Evolutionary conservation across 2,329 filamentous ascomycete genomes (phyloP), one percentile per base, ranked within the genome.

Genomic region (Rhynchosporium secalis): DNA sequence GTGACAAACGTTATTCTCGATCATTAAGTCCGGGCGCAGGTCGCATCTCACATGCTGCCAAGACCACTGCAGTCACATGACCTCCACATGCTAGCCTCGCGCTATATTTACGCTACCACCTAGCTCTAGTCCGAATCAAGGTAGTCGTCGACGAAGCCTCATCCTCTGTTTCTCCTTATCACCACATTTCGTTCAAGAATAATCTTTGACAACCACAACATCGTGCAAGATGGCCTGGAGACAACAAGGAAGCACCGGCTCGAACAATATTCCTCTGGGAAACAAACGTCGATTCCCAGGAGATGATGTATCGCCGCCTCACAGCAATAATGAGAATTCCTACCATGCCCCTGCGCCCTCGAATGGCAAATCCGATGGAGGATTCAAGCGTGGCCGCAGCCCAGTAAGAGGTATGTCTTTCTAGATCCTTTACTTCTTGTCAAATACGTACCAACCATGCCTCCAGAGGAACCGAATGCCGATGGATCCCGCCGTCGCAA

Each of bases 231-330:
- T 89, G 86, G 81, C 86, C 72, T 88, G 86, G 86, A 81, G 85
- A 80, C 85, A 78, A 62, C 86, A 88, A 76, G 95, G 95, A 71
- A 96, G 96, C 75, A 99, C 95, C 26, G 95, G 95, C 58, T 98
- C 96, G 49, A 99, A 99, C 79, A 98, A 97, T 74, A 96, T 99
- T 72, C 95, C 95, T 65, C 81, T 99, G 65, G 95, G 95, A 58
- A 96, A 86, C 71, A 84, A 86, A 69, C 86, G 90, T 72, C 90
- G 93, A 65, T 92, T 96, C 71, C 89, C 86, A 65, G 90, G 85
- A 55, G 85, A 89, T 47, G 71, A 69, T 55, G 73, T 73, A 66
- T 71, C 77, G 49, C 74, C 74, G 62, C 67, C 70, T 56, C 65
- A 64, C 56, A 69, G 9, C 33, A 36, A 36, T 10, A 36, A 71